phyloP scores from a whole-genome alignment of 495 filamentous ascomycete species.

The Neurospora sp. region DNA sequence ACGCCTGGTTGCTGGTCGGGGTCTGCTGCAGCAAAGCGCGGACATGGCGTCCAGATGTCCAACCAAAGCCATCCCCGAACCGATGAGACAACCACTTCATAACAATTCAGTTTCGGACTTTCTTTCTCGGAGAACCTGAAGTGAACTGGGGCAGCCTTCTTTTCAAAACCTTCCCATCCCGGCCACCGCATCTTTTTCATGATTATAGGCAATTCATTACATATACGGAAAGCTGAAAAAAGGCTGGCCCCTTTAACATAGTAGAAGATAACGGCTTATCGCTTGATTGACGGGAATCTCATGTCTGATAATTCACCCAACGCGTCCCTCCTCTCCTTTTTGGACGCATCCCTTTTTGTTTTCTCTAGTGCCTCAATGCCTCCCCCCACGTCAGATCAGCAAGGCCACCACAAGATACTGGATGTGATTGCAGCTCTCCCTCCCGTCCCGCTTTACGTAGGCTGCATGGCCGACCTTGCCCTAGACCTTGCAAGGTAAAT shows the following conservation, averaged over 20 bases:
- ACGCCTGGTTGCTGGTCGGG: background rate
- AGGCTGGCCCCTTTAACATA: background rate
- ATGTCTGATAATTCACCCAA: background rate
- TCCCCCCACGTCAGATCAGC: background rate
- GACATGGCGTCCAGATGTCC: background rate
- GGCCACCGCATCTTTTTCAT: background rate
- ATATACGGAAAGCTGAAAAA: background rate
- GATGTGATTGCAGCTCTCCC: background rate
- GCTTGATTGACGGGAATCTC: background rate
- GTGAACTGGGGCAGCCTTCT: background rate
- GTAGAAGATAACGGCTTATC: background rate
- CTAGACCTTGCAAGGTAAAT: constrained; percentile 15
- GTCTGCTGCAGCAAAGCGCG: background rate
- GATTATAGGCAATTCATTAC: background rate
- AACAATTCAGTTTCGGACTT: background rate
- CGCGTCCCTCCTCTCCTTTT: background rate
- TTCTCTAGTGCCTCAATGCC: constrained; percentile 1
- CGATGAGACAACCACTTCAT: background rate
- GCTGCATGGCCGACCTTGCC: constrained; percentile 5
- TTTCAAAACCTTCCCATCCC: background rate
- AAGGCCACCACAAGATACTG: background rate
- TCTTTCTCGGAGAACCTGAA: background rate
- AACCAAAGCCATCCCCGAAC: background rate
- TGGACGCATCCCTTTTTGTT: background rate
- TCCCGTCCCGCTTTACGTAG: constrained; percentile 4